phyloP scores from a whole-genome alignment of 768 basidiomycete genomes.

The Suillus decipiens region DNA sequence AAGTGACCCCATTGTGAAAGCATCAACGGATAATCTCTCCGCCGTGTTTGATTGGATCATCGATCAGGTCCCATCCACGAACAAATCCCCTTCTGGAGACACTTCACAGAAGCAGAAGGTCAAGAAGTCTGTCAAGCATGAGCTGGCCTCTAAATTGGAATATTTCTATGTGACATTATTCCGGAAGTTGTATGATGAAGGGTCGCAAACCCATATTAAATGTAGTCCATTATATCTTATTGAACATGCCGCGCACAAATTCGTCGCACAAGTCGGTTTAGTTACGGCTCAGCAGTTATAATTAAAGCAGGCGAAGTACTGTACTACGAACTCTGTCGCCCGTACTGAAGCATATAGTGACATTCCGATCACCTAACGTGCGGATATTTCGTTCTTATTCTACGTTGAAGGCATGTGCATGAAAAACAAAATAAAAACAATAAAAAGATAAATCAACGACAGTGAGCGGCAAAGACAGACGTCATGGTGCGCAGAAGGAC shows the following conservation, averaged over 20 bases:
- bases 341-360: not conserved
- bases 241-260: not conserved
- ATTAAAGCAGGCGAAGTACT: not conserved
- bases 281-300: not conserved
- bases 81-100: conserved; percentile 18
- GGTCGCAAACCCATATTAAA: conserved; percentile 49
- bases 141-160: conserved; percentile 69
- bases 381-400: conserved; percentile 4
- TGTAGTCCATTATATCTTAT: conserved; percentile 20
- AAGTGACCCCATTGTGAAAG: conserved; percentile 59
- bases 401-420: conserved; percentile 10
- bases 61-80: conserved; percentile 58
- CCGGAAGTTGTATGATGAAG: conserved; percentile 91
- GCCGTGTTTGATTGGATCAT: conserved; percentile 80
- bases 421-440: not conserved
- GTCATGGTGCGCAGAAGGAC: not conserved
- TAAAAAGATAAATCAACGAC: conserved; percentile 7
- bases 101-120: conserved; percentile 23
- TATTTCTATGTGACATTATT: conserved; percentile 90
- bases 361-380: conserved; percentile 5
- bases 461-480: conserved; percentile 5
- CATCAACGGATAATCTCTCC: conserved; percentile 72
- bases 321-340: not conserved
- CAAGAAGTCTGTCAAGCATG: conserved; percentile 40
- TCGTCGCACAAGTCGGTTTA: not conserved